Base-by-base conservation (phyloP, 306 rosid genomes). In the Heteromeles arbutifolia region DNA sequence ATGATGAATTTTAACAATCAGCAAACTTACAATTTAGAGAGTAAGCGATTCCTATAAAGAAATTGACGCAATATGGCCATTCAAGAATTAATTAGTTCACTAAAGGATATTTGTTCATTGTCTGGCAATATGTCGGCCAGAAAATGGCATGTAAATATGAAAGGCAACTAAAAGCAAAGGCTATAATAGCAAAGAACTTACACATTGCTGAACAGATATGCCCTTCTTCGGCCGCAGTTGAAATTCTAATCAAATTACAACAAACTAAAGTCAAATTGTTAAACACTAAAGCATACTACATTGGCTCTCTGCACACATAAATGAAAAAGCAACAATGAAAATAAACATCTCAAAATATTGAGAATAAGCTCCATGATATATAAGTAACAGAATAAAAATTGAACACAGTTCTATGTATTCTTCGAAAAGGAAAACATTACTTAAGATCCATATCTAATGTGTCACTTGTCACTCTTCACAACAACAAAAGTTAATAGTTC, bases 161-260 rank as follows among this genome's bases (percentile, higher is more conserved):
- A 53, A 6, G 37, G 32, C 15, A 72, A 74, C 52, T 3, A 50
- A 73, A 62, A 45, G 18, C 48, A 19, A 34, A 32, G 48, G 69
- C 21, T 17, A 28, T 72, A 24, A 32, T 72, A 78, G 65, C 34
- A 11, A 74, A 74, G 54, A 84, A 82, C 98, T 94, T 83, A 92
- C 97, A 92, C 98, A 66, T 83, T 87, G 89, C 87, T 85, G 85
- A 94, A 85, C 57, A 94, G 90, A 78, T 81, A 92, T 41, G 98
- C 98, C 74, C 87, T 92, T 84, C 96, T 96, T 77, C 37, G 83
- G 57, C 83, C 85, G 81, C 97, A 92, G 84, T 68, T 90, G 89
- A 91, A 91, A 79, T 88, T 73, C 98, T 92, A 88, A 65, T 66
- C 72, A 69, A 83, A 85, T 77, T 69, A 53, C 65, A 84, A 83